Evolutionary conservation across 192 early-diverging fungal species (phyloP).

Genomic region (Linnemannia hyalina): DNA sequence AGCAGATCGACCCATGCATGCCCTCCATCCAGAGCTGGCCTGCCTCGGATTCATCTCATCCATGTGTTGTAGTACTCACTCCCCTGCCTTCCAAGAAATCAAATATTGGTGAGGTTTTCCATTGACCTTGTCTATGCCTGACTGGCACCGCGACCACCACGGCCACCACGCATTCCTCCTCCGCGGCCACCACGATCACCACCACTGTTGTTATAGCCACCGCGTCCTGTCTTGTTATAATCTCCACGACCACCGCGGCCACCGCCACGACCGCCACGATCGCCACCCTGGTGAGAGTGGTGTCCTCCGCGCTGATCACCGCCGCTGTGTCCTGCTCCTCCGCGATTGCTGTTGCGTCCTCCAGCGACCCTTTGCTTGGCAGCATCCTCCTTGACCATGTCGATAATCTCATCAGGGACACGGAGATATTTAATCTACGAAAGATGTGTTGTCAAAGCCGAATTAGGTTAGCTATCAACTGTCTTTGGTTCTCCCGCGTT

Average conservation of each 20-base stretch:
- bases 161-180: slow-evolving; percentile 39
- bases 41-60: background rate
- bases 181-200: slow-evolving; percentile 50
- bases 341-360: slow-evolving; percentile 58
- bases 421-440: slow-evolving; percentile 80
- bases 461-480: background rate
- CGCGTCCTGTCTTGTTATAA: slow-evolving; percentile 51
- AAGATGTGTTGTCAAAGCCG: background rate
- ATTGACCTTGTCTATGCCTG: slow-evolving; percentile 18
- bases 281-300: slow-evolving; percentile 59
- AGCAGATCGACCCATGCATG: background rate
- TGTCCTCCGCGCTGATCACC: slow-evolving; percentile 66
- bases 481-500: background rate
- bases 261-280: slow-evolving; percentile 49
- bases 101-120: slow-evolving; percentile 3
- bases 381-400: slow-evolving; percentile 91
- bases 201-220: slow-evolving; percentile 41
- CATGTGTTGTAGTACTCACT: background rate
- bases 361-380: slow-evolving; percentile 64
- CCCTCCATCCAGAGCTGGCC: background rate
- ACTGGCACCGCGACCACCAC: slow-evolving; percentile 54
- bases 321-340: slow-evolving; percentile 63
- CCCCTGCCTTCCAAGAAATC: slow-evolving; percentile 4
- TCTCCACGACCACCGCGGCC: slow-evolving; percentile 59
- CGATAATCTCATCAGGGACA: slow-evolving; percentile 92